Percentiles rank a stretch among this genome's conserved stretches.
These are phyloP conservation scores for Balakata baccata DNA, from an alignment of 345 rosid species.

Conservation along the genomic window DNA sequence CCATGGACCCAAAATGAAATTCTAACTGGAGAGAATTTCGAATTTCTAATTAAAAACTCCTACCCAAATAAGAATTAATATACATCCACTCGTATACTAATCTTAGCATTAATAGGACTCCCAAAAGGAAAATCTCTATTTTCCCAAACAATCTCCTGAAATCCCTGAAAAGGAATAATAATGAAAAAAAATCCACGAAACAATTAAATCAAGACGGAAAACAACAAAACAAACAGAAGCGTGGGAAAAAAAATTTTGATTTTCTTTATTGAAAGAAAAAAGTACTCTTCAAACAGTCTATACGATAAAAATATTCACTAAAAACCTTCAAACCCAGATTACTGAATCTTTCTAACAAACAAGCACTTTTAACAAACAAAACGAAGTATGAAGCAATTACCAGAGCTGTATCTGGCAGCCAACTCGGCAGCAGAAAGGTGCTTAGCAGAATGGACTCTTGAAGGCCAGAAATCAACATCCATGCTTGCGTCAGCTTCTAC, in stretches of 20 bases:
- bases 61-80: neutral
- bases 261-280: neutral
- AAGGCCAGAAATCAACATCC: slow-evolving; percentile 47
- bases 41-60: slow-evolving; percentile 2
- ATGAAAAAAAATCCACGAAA: neutral
- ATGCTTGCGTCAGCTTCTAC: slow-evolving; percentile 24
- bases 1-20: neutral
- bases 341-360: neutral
- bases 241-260: neutral
- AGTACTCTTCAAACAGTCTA: neutral
- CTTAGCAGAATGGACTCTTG: slow-evolving; percentile 39
- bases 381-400: slow-evolving; percentile 17
- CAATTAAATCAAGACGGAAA: neutral
- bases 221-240: neutral
- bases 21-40: neutral
- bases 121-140: neutral
- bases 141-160: slow-evolving; percentile 9
- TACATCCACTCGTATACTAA: neutral
- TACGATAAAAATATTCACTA: neutral
- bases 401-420: slow-evolving; percentile 29
- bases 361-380: neutral
- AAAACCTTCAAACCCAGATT: neutral
- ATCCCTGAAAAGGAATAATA: neutral
- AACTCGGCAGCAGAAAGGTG: slow-evolving; percentile 31
- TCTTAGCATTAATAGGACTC: neutral